Evolutionary conservation across 345 rosid genomes (phyloP).

Genomic region (Nasturtium officinale): DNA sequence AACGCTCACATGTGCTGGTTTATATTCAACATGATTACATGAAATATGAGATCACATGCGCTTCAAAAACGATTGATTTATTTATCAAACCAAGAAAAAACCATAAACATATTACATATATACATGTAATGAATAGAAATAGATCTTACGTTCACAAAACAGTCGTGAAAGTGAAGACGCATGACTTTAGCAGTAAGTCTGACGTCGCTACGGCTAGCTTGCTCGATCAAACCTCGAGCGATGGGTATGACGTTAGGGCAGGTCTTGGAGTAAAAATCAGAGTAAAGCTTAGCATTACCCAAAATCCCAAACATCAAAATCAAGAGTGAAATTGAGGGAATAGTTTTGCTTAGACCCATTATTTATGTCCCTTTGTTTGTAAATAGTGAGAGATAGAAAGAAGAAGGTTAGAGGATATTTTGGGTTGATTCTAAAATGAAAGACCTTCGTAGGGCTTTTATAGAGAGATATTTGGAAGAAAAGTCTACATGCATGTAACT

Average conservation of each 20-base stretch:
- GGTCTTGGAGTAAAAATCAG: constrained; percentile 35
- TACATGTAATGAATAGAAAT: constrained; percentile 9
- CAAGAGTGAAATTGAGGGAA: background rate
- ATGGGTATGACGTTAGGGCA: constrained; percentile 37
- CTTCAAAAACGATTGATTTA: background rate
- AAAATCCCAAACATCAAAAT: constrained; percentile 23
- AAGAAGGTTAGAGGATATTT: constrained; percentile 14
- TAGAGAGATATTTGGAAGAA: constrained; percentile 28
- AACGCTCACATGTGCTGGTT: constrained; percentile 1
- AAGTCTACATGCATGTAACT: background rate
- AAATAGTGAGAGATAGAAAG: constrained; percentile 8
- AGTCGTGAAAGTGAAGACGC: too few relatives aligned
- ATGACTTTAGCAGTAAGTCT: constrained; percentile 49
- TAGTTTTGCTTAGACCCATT: constrained; percentile 32
- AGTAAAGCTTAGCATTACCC: constrained; percentile 28
- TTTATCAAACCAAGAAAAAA: background rate
- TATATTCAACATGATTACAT: constrained; percentile 6
- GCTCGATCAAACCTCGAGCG: constrained; percentile 32
- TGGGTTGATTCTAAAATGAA: constrained; percentile 16
- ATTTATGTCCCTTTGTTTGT: too few relatives aligned
- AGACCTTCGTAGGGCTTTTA: constrained; percentile 20
- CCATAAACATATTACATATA: background rate
- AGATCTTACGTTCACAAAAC: constrained; percentile 62
- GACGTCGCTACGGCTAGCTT: constrained; percentile 36
- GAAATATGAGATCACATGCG: background rate